Evolutionary conservation across 163 green algal genomes (phyloP).

Genomic region (Prototheca cutis): DNA sequence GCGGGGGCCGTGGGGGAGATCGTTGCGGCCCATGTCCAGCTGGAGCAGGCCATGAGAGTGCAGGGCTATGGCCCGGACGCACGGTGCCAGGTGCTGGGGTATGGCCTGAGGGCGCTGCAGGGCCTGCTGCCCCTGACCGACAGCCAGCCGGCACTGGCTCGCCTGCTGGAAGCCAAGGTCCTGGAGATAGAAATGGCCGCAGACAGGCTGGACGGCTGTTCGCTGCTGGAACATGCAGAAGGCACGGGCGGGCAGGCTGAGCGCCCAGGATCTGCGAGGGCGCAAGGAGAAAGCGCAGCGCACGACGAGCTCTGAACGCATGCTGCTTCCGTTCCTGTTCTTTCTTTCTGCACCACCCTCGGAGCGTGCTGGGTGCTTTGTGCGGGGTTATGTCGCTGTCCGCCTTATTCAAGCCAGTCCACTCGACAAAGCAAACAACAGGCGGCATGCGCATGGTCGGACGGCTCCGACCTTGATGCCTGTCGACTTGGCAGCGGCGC

Average conservation of each 20-base stretch:
- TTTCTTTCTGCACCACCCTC: no score
- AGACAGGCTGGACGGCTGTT: neutral
- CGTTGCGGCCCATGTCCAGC: neutral
- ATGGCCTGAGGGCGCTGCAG: neutral
- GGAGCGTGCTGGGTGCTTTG: neutral
- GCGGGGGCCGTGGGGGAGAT: neutral
- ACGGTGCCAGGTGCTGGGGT: neutral
- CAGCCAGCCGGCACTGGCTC: neutral
- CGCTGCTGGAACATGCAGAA: no score
- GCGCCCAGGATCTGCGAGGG: neutral
- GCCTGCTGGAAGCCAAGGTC: neutral
- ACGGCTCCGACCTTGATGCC: no score
- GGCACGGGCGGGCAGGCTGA: no score
- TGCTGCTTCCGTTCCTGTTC: no score
- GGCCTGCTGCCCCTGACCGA: neutral
- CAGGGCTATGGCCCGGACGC: neutral
- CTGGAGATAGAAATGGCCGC: neutral
- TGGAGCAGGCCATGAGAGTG: neutral
- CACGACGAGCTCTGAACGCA: constrained; percentile 1
- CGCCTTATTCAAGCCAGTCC: no score
- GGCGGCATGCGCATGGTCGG: no score
- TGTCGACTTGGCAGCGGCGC: no score
- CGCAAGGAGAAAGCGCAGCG: neutral
- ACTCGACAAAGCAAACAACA: no score
- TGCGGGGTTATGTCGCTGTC: no score